Evolutionary conservation across 371 early-diverging fungal species (phyloP).

Genomic region (Apophysomyces variabilis): DNA sequence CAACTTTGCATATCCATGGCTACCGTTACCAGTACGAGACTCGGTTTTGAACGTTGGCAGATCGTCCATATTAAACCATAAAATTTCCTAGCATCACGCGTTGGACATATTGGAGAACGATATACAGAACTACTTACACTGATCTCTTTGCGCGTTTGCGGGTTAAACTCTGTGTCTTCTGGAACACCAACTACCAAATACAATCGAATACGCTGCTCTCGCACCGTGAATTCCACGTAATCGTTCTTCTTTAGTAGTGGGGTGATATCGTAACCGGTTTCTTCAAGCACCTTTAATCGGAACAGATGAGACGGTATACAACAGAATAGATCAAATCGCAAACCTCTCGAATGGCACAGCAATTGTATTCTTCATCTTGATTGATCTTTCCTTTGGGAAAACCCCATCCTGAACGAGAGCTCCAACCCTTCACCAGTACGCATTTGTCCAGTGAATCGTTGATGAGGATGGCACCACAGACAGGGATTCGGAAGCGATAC

Average conservation of each 20-base stretch:
- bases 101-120: background rate
- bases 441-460: conserved; percentile 86
- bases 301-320: background rate
- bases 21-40: conserved; percentile 21
- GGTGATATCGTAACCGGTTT: conserved; percentile 94
- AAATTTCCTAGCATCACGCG: conserved; percentile 37
- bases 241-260: conserved; percentile 75
- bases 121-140: conserved; percentile 53
- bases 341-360: conserved; percentile 95
- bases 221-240: conserved; percentile 81
- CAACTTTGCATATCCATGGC: conserved; percentile 27
- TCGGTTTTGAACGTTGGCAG: conserved; percentile 51
- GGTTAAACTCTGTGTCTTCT: conserved; percentile 82
- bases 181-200: conserved; percentile 93
- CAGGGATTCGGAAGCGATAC: conserved; percentile 98
- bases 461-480: conserved; percentile 98
- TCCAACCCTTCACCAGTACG: conserved; percentile 92
- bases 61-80: conserved; percentile 53
- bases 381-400: conserved; percentile 99
- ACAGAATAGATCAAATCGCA: background rate
- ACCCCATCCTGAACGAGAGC: conserved; percentile 87
- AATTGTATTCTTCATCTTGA: conserved; percentile 89
- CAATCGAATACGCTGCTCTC: conserved; percentile 89
- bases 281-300: conserved; percentile 81
- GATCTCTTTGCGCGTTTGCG: conserved; percentile 97